These are phyloP conservation scores for Knoxia roxburghii DNA, from an alignment of 257 asterid genomes.

Conservation along the genomic window DNA sequence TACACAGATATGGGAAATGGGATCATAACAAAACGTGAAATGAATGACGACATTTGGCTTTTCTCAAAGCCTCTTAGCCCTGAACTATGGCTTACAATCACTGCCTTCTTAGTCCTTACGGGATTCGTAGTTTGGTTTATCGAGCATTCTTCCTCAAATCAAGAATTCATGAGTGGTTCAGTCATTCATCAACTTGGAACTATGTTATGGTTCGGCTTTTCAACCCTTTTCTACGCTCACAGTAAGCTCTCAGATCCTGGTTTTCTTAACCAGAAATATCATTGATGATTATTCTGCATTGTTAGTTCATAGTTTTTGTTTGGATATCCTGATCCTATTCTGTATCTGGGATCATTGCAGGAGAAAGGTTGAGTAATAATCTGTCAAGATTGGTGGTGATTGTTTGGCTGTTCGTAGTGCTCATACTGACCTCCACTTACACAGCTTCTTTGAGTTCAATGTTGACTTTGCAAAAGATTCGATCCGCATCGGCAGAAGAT, in stretches of 20 bases:
- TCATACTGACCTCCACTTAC: constrained; percentile 43
- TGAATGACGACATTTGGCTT: constrained; percentile 23
- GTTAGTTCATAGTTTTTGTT: no score
- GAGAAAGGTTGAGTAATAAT: constrained; percentile 34
- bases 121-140: constrained; percentile 31
- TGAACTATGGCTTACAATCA: constrained; percentile 19
- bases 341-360: constrained; percentile 33
- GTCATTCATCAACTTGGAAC: constrained; percentile 21
- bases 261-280: background rate
- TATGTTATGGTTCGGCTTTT: constrained; percentile 23
- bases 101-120: constrained; percentile 11
- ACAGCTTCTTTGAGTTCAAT: constrained; percentile 44
- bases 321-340: no score
- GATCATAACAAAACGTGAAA: constrained; percentile 20
- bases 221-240: constrained; percentile 31
- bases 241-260: constrained; percentile 16
- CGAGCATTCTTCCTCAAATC: constrained; percentile 23
- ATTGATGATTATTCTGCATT: no score
- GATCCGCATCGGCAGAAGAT: constrained; percentile 19
- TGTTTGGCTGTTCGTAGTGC: constrained; percentile 42
- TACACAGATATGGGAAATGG: constrained; percentile 38
- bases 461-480: constrained; percentile 35
- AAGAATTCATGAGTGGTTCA: constrained; percentile 25
- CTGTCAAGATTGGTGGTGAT: constrained; percentile 38
- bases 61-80: constrained; percentile 19